phyloP scores from a whole-genome alignment of 2,329 filamentous ascomycete genomes.

The Akanthomyces muscarius region DNA sequence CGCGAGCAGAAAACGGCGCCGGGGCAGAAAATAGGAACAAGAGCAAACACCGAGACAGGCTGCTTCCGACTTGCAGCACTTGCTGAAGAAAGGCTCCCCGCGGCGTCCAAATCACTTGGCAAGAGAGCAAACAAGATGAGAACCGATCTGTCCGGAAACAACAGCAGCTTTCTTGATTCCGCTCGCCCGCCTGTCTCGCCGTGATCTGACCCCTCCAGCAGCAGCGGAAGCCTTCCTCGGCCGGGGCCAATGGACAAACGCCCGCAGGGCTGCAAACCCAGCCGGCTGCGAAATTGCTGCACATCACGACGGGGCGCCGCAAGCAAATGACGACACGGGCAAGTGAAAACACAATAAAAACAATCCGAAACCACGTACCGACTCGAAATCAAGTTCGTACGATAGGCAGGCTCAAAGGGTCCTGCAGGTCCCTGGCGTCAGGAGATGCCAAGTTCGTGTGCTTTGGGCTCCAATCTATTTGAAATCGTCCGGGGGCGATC shows the following conservation, averaged over 20 bases:
- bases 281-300: slow-evolving; percentile 12
- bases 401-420: not conserved
- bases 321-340: slow-evolving; percentile 1
- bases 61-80: not conserved
- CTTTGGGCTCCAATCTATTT: not conserved
- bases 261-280: slow-evolving; percentile 15
- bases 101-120: not conserved
- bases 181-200: not conserved
- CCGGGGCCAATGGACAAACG: slow-evolving; percentile 6
- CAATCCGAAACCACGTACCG: slow-evolving; percentile 8
- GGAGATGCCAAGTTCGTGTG: not conserved
- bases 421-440: not conserved
- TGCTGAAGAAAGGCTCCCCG: not conserved
- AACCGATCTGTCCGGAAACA: not conserved
- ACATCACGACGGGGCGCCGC: slow-evolving; percentile 1
- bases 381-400: not conserved
- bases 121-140: not conserved
- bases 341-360: slow-evolving; percentile 4
- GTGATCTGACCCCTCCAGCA: not conserved
- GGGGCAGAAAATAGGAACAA: not conserved
- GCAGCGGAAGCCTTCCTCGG: not conserved
- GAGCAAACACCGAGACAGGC: slow-evolving; percentile 1
- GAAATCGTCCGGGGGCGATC: slow-evolving; percentile 1
- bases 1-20: slow-evolving; percentile 17
- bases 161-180: not conserved